Percentiles rank a stretch among this genome's conserved stretches.
Evolutionary conservation across 495 filamentous ascomycete species (phyloP).

Genomic region (Aspergillus mulundensis): DNA sequence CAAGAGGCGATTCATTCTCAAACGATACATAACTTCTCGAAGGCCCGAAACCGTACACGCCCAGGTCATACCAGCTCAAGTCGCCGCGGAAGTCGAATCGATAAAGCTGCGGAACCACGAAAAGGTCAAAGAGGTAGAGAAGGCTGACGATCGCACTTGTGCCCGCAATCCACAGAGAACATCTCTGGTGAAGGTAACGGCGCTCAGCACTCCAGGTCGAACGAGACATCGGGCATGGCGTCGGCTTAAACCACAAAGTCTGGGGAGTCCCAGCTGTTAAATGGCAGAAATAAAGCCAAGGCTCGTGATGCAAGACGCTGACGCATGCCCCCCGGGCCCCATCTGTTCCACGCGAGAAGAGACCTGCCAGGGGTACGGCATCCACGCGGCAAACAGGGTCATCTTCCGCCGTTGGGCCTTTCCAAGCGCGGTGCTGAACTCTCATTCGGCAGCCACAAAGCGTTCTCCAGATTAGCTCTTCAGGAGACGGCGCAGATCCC

Average conservation of each 20-base stretch:
- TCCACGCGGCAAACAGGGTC: slow-evolving; percentile 2
- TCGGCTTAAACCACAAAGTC: background rate
- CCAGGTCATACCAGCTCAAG: slow-evolving; percentile 34
- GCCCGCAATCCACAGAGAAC: slow-evolving; percentile 14
- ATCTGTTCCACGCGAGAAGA: background rate
- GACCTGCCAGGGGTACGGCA: background rate
- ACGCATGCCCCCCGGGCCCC: background rate
- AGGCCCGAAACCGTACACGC: slow-evolving; percentile 34
- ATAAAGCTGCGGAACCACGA: slow-evolving; percentile 27
- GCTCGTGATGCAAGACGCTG: background rate
- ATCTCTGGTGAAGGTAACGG: slow-evolving; percentile 21
- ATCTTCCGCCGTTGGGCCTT: background rate
- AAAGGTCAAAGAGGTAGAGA: slow-evolving; percentile 25
- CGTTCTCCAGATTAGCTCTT: background rate
- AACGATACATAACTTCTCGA: slow-evolving; percentile 31
- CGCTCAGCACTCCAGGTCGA: slow-evolving; percentile 20
- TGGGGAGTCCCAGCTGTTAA: background rate
- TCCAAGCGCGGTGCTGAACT: background rate
- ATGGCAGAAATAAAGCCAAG: background rate
- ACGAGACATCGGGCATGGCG: slow-evolving; percentile 24
- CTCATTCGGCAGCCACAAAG: background rate
- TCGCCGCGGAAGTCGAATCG: slow-evolving; percentile 30
- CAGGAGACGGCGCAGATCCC: background rate
- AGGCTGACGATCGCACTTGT: slow-evolving; percentile 15
- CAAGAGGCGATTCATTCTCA: slow-evolving; percentile 28